Evolutionary conservation across 2,329 filamentous ascomycete species (phyloP).

Genomic region (Sporothrix variecibatus): DNA sequence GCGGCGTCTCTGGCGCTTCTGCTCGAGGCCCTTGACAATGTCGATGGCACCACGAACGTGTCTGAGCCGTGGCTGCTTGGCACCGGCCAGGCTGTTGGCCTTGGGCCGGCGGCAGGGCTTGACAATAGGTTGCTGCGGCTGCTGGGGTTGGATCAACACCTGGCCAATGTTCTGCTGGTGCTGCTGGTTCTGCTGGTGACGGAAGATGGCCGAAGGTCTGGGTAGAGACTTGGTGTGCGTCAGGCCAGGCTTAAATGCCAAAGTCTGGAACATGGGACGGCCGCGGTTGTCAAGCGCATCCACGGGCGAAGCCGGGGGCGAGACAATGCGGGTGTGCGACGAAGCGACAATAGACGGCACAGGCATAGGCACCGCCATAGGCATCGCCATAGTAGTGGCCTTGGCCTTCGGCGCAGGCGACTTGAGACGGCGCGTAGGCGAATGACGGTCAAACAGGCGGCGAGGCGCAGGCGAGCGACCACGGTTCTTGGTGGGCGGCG

Average conservation of each 20-base stretch:
- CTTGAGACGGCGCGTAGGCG: conserved; percentile 63
- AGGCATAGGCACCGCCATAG: conserved; percentile 18
- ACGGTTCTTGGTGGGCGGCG: conserved; percentile 53
- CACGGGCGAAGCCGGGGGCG: conserved; percentile 49
- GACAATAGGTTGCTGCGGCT: conserved; percentile 39
- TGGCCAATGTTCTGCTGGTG: conserved; percentile 6
- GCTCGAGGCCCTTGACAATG: conserved; percentile 93
- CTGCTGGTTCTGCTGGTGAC: conserved; percentile 42
- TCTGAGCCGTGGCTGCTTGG: conserved; percentile 46
- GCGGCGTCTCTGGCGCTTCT: conserved; percentile 87
- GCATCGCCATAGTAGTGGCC: conserved; percentile 1
- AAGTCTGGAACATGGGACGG: conserved; percentile 43
- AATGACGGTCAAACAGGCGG: conserved; percentile 65
- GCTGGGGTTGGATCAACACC: conserved; percentile 32
- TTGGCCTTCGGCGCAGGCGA: conserved; percentile 65
- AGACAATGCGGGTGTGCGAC: conserved; percentile 39
- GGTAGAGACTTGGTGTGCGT: conserved; percentile 86
- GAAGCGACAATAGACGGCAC: not conserved
- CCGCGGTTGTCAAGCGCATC: conserved; percentile 43
- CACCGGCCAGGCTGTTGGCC: conserved; percentile 37
- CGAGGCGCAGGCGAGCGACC: conserved; percentile 59
- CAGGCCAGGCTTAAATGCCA: conserved; percentile 63
- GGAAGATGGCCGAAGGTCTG: conserved; percentile 72
- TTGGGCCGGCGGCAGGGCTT: conserved; percentile 36
- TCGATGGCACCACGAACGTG: conserved; percentile 93